These are phyloP conservation scores for Coemansia sp. DNA, from an alignment of 192 early-diverging fungal species.

Conservation along the genomic window DNA sequence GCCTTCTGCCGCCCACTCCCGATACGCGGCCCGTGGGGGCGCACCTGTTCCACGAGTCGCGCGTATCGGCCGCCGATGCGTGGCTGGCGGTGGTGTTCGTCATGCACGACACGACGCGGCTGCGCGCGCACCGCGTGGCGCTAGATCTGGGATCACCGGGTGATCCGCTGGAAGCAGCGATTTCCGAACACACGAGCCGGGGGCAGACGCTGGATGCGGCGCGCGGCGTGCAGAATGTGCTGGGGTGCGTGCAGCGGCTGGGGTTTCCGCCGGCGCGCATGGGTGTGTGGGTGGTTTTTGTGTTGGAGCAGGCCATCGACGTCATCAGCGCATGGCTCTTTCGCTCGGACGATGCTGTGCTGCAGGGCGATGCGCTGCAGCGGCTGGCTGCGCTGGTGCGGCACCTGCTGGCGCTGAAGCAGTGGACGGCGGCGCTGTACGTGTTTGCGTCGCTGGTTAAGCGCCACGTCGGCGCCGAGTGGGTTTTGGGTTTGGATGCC, in stretches of 20 bases:
- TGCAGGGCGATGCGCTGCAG: constrained; percentile 21
- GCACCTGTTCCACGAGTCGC: constrained; percentile 18
- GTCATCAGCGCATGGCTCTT: constrained; percentile 15
- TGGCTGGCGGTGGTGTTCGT: constrained; percentile 21
- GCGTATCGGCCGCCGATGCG: constrained; percentile 14
- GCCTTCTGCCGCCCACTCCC: not conserved
- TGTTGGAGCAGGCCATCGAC: constrained; percentile 22
- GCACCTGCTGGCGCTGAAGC: constrained; percentile 22
- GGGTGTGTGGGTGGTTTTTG: constrained; percentile 30
- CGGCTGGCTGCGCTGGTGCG: constrained; percentile 16
- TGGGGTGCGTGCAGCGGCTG: not conserved
- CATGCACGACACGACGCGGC: constrained; percentile 22
- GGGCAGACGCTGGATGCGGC: constrained; percentile 31
- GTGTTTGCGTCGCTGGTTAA: constrained; percentile 39
- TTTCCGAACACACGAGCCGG: constrained; percentile 17
- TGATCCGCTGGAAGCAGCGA: constrained; percentile 25
- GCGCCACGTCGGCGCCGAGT: constrained; percentile 16
- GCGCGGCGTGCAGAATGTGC: constrained; percentile 13
- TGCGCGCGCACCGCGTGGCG: constrained; percentile 26
- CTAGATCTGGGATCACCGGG: constrained; percentile 9
- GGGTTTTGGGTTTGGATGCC: not conserved
- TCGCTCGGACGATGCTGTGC: not conserved
- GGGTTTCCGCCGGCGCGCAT: constrained; percentile 6
- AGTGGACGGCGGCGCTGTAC: constrained; percentile 39
- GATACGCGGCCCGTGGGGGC: constrained; percentile 6